These are phyloP conservation scores for Lentinula boryana DNA, from an alignment of 768 basidiomycete species.

Conservation along the genomic window DNA sequence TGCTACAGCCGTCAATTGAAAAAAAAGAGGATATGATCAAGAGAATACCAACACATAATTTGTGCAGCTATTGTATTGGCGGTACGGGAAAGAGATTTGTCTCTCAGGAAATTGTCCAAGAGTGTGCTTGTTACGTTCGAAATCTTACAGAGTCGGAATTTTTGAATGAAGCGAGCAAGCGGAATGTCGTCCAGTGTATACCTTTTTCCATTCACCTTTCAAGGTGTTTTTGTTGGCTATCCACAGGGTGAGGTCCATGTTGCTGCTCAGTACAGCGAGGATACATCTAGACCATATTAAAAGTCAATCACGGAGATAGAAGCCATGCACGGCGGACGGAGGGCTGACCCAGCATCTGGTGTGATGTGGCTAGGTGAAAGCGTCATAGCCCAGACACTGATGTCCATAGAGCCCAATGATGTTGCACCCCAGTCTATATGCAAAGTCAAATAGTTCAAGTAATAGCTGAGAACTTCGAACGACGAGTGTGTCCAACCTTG, in stretches of 20 bases:
- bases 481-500: constrained; percentile 29
- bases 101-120: constrained; percentile 21
- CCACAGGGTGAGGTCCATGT: constrained; percentile 73
- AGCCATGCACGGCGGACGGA: neutral
- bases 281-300: constrained; percentile 44
- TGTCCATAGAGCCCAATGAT: constrained; percentile 70
- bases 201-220: constrained; percentile 70
- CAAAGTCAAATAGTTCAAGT: neutral
- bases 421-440: constrained; percentile 59
- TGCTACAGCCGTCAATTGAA: constrained; percentile 19
- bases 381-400: constrained; percentile 47
- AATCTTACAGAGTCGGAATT: constrained; percentile 28
- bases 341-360: constrained; percentile 46
- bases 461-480: neutral
- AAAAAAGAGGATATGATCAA: neutral
- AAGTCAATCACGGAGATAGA: neutral
- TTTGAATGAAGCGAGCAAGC: too few species aligned
- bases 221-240: constrained; percentile 57
- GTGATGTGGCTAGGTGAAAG: constrained; percentile 68
- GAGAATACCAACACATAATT: constrained; percentile 35
- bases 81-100: constrained; percentile 8
- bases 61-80: constrained; percentile 45
- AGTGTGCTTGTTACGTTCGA: constrained; percentile 51
- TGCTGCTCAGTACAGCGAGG: constrained; percentile 63
- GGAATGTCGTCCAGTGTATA: constrained; percentile 14